Conservation (phyloP, 2,329 filamentous ascomycete genomes). For the Cladosporium halotolerans region DNA sequence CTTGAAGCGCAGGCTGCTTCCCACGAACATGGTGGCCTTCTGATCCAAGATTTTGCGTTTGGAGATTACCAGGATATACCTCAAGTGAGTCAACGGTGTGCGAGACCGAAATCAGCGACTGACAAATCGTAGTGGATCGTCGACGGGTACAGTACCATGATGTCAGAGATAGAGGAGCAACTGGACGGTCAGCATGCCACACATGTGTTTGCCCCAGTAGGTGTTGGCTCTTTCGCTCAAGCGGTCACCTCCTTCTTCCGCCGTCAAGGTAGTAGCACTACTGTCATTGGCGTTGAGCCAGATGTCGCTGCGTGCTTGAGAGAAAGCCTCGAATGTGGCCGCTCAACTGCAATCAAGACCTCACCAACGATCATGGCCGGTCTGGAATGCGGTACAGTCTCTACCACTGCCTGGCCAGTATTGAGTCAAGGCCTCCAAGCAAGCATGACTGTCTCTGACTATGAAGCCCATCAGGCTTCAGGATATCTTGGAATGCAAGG, state of each 20-base stretch:
- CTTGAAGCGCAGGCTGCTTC: slow-evolving; percentile 43
- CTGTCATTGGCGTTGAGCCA: slow-evolving; percentile 61
- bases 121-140: not conserved
- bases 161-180: slow-evolving; percentile 59
- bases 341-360: slow-evolving; percentile 46
- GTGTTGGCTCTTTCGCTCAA: slow-evolving; percentile 65
- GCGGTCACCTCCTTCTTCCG: slow-evolving; percentile 62
- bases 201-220: slow-evolving; percentile 57
- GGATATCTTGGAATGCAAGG: slow-evolving; percentile 44
- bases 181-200: slow-evolving; percentile 39
- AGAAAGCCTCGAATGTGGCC: slow-evolving; percentile 44
- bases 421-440: slow-evolving; percentile 54
- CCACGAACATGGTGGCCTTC: slow-evolving; percentile 36
- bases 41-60: slow-evolving; percentile 64
- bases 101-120: too few relatives aligned
- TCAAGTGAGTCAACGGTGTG: slow-evolving; percentile 27
- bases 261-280: slow-evolving; percentile 18
- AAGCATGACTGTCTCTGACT: slow-evolving; percentile 53
- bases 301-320: slow-evolving; percentile 55
- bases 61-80: slow-evolving; percentile 60
- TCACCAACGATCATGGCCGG: slow-evolving; percentile 63
- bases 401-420: slow-evolving; percentile 56
- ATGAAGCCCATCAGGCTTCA: slow-evolving; percentile 55
- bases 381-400: slow-evolving; percentile 64
- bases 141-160: slow-evolving; percentile 65